These are phyloP conservation scores for Setaria italica DNA, from an alignment of 202 grass and related monocot genomes.

Conservation along the genomic window DNA sequence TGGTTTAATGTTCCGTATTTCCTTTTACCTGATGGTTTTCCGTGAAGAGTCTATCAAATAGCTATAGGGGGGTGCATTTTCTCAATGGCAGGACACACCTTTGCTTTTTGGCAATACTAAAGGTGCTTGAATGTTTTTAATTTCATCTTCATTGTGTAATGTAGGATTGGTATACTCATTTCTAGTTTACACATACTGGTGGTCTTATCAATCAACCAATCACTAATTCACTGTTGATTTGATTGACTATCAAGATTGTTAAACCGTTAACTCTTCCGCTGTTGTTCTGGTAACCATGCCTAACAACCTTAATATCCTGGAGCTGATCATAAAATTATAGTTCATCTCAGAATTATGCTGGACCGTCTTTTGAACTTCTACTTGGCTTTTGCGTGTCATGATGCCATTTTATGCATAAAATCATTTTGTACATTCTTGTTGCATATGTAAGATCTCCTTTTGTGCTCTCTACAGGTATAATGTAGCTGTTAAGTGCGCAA, in stretches of 20 bases:
- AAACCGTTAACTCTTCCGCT: slow-evolving; percentile 28
- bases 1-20: background rate
- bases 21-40: slow-evolving; percentile 23
- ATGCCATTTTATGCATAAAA: background rate
- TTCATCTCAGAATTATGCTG: background rate
- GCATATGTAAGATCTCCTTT: slow-evolving; percentile 12
- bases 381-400: slow-evolving; percentile 1
- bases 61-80: slow-evolving; percentile 3
- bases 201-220: background rate
- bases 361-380: background rate
- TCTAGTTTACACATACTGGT: background rate
- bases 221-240: background rate
- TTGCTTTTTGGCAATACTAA: background rate
- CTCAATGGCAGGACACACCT: background rate
- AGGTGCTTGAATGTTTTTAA: background rate
- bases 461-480: slow-evolving; percentile 68
- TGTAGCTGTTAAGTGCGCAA: slow-evolving; percentile 94
- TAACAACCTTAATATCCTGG: background rate
- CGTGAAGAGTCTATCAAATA: background rate
- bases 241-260: background rate
- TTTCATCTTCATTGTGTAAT: background rate
- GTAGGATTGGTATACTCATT: background rate
- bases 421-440: slow-evolving; percentile 15
- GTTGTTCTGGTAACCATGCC: slow-evolving; percentile 1
- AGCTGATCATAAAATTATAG: background rate